Evolutionary conservation across 768 basidiomycete genomes (phyloP).

Genomic region (Hydnomerulius pinastri): DNA sequence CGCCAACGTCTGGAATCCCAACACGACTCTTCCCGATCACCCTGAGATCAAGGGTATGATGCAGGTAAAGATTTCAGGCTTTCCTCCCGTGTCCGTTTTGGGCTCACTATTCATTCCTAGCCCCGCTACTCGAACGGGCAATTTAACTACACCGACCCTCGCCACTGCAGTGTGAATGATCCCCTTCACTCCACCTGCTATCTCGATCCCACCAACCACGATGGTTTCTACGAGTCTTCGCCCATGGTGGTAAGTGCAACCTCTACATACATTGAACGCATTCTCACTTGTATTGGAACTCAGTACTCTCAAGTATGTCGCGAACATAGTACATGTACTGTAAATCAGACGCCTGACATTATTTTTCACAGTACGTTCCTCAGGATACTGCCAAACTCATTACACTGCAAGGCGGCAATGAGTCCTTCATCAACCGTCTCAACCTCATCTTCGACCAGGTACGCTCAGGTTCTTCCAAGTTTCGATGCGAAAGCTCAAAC

Average conservation of each 20-base stretch:
- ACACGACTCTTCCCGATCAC: slow-evolving; percentile 51
- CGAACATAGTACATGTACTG: not conserved
- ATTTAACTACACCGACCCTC: slow-evolving; percentile 65
- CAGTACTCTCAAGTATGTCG: slow-evolving; percentile 56
- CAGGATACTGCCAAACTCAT: slow-evolving; percentile 67
- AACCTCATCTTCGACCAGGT: slow-evolving; percentile 61
- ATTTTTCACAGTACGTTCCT: slow-evolving; percentile 50
- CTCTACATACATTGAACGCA: not conserved
- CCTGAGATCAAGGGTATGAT: slow-evolving; percentile 54
- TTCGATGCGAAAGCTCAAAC: not conserved
- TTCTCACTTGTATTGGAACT: not conserved
- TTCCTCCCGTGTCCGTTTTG: not conserved
- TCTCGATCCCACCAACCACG: slow-evolving; percentile 52
- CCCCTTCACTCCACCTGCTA: slow-evolving; percentile 59
- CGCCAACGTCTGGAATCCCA: slow-evolving; percentile 60
- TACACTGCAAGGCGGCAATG: slow-evolving; percentile 57
- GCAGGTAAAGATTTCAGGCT: slow-evolving; percentile 50
- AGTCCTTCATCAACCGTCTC: slow-evolving; percentile 54
- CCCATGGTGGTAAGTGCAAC: slow-evolving; percentile 53
- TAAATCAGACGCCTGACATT: not conserved
- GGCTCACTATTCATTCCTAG: slow-evolving; percentile 28
- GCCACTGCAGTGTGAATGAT: slow-evolving; percentile 67
- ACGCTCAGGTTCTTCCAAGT: not conserved
- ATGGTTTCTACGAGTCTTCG: slow-evolving; percentile 68
- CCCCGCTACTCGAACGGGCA: slow-evolving; percentile 56